Conservation (phyloP, 176 grass and related monocot genomes). For the Zoysia japonica region DNA sequence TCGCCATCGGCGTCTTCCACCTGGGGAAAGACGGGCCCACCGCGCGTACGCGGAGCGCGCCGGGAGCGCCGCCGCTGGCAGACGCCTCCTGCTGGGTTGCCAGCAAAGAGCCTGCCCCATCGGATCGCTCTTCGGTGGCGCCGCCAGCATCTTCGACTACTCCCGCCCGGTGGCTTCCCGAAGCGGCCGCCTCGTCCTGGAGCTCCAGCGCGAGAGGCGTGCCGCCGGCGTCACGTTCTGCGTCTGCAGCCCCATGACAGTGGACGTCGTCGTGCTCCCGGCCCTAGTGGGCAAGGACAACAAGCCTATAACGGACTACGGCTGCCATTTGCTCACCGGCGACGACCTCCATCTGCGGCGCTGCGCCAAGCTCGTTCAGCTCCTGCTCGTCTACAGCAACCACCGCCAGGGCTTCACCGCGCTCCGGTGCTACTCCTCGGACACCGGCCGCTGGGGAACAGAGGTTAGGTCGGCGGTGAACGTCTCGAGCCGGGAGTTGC, state of each 20-base stretch:
- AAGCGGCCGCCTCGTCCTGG: not conserved
- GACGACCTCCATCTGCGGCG: constrained; percentile 1
- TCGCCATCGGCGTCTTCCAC: not conserved
- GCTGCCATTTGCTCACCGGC: constrained; percentile 31
- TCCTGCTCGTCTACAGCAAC: constrained; percentile 17
- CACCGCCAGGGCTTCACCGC: not conserved
- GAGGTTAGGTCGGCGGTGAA: not conserved
- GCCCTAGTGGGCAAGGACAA: not conserved
- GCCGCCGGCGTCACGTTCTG: not conserved
- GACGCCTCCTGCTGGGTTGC: not conserved
- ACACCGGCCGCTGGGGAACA: not conserved
- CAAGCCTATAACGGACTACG: not conserved
- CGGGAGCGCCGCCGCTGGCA: not conserved
- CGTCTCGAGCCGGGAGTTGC: not conserved
- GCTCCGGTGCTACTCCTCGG: constrained; percentile 34
- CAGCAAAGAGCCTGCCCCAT: not conserved
- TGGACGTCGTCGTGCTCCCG: not conserved
- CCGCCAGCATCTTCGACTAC: not conserved
- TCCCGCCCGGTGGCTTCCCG: constrained; percentile 3
- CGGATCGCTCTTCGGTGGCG: not conserved
- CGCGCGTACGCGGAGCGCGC: not conserved
- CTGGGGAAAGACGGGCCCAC: not conserved
- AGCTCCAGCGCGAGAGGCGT: not conserved
- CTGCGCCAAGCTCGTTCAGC: not conserved
- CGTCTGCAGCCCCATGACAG: constrained; percentile 11